A percentile compares a stretch with the other conserved stretches of the same genome.
Conservation (phyloP, 495 filamentous ascomycete genomes). For the Beverwykella pulmonaria region DNA sequence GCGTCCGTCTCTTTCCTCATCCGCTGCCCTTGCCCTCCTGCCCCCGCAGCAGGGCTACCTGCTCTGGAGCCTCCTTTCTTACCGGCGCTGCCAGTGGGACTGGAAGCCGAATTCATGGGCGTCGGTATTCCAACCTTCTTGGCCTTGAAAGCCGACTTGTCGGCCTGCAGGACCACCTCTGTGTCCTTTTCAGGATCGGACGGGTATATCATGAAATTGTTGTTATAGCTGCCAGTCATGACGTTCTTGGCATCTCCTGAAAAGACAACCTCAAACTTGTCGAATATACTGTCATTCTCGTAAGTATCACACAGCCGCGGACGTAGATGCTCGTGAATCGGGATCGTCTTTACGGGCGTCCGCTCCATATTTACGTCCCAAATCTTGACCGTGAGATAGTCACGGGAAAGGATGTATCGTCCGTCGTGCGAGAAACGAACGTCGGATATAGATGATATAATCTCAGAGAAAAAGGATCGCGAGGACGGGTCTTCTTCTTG, state of each 20-base stretch:
- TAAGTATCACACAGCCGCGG: constrained; percentile 97
- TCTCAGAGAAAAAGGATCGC: constrained; percentile 99
- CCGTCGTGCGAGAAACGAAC: constrained; percentile 96
- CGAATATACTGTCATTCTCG: constrained; percentile 98
- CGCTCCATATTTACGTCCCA: constrained; percentile 99
- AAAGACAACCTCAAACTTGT: constrained; percentile 99
- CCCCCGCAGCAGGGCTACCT: constrained; percentile 81
- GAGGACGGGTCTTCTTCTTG: constrained; percentile 98
- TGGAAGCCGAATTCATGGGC: constrained; percentile 82
- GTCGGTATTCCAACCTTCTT: constrained; percentile 99
- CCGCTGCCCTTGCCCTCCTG: constrained; percentile 75
- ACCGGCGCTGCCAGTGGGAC: constrained; percentile 66
- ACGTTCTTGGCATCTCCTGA: constrained; percentile 98
- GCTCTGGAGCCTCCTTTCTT: constrained; percentile 81
- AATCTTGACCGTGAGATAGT: constrained; percentile 98
- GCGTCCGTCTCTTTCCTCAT: constrained; percentile 99
- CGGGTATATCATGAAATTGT: constrained; percentile 99
- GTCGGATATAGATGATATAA: constrained; percentile 98
- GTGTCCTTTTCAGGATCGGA: constrained; percentile 94
- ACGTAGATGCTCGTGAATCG: constrained; percentile 95
- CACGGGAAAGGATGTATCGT: constrained; percentile 93
- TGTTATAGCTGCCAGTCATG: constrained; percentile 99
- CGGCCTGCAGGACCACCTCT: constrained; percentile 94
- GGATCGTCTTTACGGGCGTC: constrained; percentile 95
- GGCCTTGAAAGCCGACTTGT: constrained; percentile 98